Conservation (phyloP, 768 basidiomycete species). For the Galerina marginata region DNA sequence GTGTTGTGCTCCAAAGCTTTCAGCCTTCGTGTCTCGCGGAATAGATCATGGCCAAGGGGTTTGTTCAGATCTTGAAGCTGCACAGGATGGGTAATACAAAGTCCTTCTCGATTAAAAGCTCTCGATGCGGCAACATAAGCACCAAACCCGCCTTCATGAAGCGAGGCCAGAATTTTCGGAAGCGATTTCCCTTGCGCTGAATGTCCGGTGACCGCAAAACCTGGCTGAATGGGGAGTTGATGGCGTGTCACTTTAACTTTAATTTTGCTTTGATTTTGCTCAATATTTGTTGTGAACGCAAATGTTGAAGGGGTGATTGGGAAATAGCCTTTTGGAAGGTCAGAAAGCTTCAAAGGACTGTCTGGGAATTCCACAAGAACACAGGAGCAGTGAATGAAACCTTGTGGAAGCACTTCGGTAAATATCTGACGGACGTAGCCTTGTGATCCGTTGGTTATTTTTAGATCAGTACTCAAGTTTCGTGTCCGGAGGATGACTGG, state of each 20-base stretch:
- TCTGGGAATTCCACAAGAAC: slow-evolving; percentile 7
- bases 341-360: slow-evolving; percentile 19
- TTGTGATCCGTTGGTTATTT: slow-evolving; percentile 35
- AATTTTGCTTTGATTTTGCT: neutral
- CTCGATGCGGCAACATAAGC: slow-evolving; percentile 38
- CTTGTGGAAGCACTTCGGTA: slow-evolving; percentile 21
- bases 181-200: slow-evolving; percentile 36
- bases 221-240: slow-evolving; percentile 32
- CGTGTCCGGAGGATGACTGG: slow-evolving; percentile 28
- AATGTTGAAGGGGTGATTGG: slow-evolving; percentile 22
- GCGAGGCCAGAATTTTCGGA: slow-evolving; percentile 19
- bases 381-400: neutral
- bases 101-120: slow-evolving; percentile 20
- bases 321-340: slow-evolving; percentile 21
- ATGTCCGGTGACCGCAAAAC: slow-evolving; percentile 37
- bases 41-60: neutral
- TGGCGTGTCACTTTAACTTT: slow-evolving; percentile 1
- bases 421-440: slow-evolving; percentile 25
- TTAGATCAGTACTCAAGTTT: slow-evolving; percentile 36
- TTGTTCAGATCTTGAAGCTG: slow-evolving; percentile 28
- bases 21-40: neutral
- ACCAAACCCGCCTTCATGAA: slow-evolving; percentile 27
- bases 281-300: neutral
- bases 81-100: slow-evolving; percentile 26
- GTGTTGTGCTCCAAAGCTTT: neutral